These are phyloP conservation scores for Prunus mume DNA, from an alignment of 306 rosid species.

Conservation along the genomic window DNA sequence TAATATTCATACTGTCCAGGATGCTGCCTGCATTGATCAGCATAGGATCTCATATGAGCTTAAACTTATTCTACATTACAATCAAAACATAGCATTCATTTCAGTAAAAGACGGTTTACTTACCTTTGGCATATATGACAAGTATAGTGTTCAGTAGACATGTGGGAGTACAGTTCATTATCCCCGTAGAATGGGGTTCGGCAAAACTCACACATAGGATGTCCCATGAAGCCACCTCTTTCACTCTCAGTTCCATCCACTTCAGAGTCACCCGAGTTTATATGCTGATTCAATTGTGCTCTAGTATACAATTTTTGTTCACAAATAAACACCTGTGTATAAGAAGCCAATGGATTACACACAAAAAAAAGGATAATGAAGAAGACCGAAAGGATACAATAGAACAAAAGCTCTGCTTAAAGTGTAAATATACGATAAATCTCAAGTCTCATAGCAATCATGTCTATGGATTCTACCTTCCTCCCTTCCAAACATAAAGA, in stretches of 20 bases:
- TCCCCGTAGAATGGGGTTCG: conserved; percentile 85
- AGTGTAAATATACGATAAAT: not conserved
- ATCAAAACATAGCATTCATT: not conserved
- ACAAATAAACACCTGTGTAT: conserved; percentile 71
- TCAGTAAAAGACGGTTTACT: not conserved
- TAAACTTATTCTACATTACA: not conserved
- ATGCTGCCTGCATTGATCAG: conserved; percentile 64
- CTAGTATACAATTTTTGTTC: conserved; percentile 89
- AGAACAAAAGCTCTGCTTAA: not conserved
- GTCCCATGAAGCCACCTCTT: conserved; percentile 97
- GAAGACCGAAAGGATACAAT: not conserved
- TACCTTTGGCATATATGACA: conserved; percentile 98
- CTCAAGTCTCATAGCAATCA: not conserved
- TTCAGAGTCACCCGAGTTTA: conserved; percentile 77
- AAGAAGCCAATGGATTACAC: not conserved
- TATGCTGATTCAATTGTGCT: conserved; percentile 80
- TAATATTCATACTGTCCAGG: conserved; percentile 85
- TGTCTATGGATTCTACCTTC: conserved; percentile 49
- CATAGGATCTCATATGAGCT: not conserved
- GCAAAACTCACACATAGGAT: conserved; percentile 93
- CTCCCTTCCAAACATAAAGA: conserved; percentile 89
- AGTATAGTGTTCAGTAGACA: conserved; percentile 90
- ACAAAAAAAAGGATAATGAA: not conserved
- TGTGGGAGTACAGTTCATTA: conserved; percentile 82
- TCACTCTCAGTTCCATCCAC: conserved; percentile 98